Evolutionary conservation across 768 basidiomycete genomes (phyloP).

Genomic region (Phanerochaete carnosa): DNA sequence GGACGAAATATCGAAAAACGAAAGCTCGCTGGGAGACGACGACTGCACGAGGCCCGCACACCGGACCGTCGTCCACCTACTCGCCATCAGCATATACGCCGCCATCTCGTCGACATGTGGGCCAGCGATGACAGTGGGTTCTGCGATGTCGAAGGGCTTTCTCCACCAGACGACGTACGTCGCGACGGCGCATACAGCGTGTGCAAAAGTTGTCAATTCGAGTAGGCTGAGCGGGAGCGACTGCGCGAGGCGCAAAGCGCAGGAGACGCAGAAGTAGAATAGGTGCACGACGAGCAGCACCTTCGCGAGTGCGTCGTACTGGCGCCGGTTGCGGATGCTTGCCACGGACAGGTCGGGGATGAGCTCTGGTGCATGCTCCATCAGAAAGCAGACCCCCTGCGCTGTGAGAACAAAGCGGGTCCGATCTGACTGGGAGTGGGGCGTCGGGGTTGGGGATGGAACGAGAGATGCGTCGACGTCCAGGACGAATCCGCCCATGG

Average conservation of each 20-base stretch:
- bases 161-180: slow-evolving; percentile 36
- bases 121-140: slow-evolving; percentile 1
- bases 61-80: neutral
- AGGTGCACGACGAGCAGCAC: slow-evolving; percentile 29
- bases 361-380: slow-evolving; percentile 9
- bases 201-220: slow-evolving; percentile 34
- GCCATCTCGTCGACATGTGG: neutral
- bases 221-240: slow-evolving; percentile 28
- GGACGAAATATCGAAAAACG: too few relatives aligned
- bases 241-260: slow-evolving; percentile 20
- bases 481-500: slow-evolving; percentile 28
- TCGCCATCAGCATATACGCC: neutral
- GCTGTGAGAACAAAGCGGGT: slow-evolving; percentile 3
- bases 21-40: too few relatives aligned
- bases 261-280: slow-evolving; percentile 30
- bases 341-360: slow-evolving; percentile 16
- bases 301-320: slow-evolving; percentile 30
- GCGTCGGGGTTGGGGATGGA: neutral
- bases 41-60: neutral
- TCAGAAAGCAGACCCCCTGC: slow-evolving; percentile 3
- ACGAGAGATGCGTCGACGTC: neutral
- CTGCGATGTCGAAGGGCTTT: slow-evolving; percentile 34
- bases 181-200: slow-evolving; percentile 27
- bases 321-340: slow-evolving; percentile 29
- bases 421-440: neutral